Evolutionary conservation across 2,329 filamentous ascomycete species (phyloP), one percentile per base, ranked within the genome.

Genomic region (Colletotrichum ledebouriae): DNA sequence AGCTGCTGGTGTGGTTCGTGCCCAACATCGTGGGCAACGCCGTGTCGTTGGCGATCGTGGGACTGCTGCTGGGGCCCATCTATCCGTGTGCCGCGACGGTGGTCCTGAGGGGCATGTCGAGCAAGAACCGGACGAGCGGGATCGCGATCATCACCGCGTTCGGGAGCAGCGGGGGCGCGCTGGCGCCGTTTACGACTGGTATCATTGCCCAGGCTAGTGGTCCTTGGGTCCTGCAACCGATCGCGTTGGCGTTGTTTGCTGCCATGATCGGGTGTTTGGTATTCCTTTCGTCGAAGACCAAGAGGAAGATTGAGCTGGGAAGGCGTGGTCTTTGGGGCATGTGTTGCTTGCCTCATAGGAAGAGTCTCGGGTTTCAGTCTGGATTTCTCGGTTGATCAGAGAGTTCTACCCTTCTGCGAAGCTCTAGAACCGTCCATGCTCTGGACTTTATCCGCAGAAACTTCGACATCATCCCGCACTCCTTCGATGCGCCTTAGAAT

Each of bases 1-100:
- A 96, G 78, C 78, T 94, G n/a, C 82, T 96, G 25, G 90, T 93
- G 9, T 96, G 93, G 93, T 81, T 89, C 33, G 86, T 94, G 39
- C 92, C 92, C 1, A 93, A 93, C 75, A 81, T 94, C n/a, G 81
- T 92, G 34, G 89, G 89, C 7, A 85, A 92, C 72, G 88, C 90
- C n/a, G 89, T 92, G 2, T 86, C 89, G 2, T 85, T 92, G 2
- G 82, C 88, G 76, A 80, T 96, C 22, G 85, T 96, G n/a, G 94
- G 94, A 12, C 78, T 96, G 7, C 78, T 96, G 34, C 82, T 97
- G 0, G 93, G 94, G 0, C 93, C 93, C 0, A 85, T 97, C 3
- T 97, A 94, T 75, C 92, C 93, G 0, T 94, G 91, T 75, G 87
- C 90, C 0, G 85, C 87, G 5, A 86, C 87, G 1, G 83, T 92